Conservation (phyloP, 192 early-diverging fungal genomes). For the Entomortierella beljakovae region DNA sequence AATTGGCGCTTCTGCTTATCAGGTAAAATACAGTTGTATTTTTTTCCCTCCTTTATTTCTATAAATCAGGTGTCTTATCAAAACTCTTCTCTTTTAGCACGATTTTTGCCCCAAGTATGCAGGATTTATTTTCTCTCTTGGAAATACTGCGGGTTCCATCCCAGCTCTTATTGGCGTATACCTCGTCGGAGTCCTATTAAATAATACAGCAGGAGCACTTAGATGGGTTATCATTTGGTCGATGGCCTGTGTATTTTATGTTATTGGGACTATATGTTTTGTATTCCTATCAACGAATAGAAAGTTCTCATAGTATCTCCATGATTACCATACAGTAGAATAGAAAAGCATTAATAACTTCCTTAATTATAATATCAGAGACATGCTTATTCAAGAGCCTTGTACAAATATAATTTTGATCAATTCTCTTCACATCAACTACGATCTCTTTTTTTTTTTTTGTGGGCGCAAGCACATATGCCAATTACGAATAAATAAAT, state of each 20-base stretch:
- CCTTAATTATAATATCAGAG: too few species aligned
- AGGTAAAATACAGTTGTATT: conserved; percentile 19
- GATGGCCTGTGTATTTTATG: conserved; percentile 25
- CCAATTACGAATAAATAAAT: too few species aligned
- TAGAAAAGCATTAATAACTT: not conserved
- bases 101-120: conserved; percentile 54
- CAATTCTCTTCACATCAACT: too few species aligned
- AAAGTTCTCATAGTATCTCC: conserved; percentile 3
- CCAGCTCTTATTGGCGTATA: conserved; percentile 47
- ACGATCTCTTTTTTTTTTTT: too few species aligned
- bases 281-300: conserved; percentile 24
- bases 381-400: too few species aligned
- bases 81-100: conserved; percentile 16
- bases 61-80: not conserved
- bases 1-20: conserved; percentile 45
- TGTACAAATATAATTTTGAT: too few species aligned
- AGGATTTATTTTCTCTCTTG: conserved; percentile 56
- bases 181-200: conserved; percentile 43
- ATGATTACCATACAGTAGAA: not conserved
- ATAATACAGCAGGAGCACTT: conserved; percentile 7
- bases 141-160: conserved; percentile 49
- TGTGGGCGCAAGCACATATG: too few species aligned
- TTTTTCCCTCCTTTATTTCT: not conserved
- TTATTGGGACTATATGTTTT: conserved; percentile 27
- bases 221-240: conserved; percentile 50